Conservation (phyloP, 164 flowering plant species). For the Taxillus chinensis region DNA sequence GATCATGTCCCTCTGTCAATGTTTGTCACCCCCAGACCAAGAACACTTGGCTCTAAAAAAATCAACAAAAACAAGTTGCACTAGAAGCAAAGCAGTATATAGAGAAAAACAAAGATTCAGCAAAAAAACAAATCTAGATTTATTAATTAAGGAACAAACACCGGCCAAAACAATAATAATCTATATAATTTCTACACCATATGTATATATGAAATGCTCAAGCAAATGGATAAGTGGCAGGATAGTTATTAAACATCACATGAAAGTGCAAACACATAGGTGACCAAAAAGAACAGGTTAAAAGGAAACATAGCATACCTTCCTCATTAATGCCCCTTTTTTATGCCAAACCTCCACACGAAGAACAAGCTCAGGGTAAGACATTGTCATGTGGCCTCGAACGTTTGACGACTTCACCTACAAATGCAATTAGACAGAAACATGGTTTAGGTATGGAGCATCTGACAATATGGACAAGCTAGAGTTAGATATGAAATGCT, state of each 20-base stretch:
- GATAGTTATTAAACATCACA: too few relatives aligned
- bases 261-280: neutral
- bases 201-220: too few relatives aligned
- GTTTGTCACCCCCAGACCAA: conserved; percentile 68
- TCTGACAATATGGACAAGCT: too few relatives aligned
- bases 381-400: conserved; percentile 26
- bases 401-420: conserved; percentile 36
- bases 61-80: neutral
- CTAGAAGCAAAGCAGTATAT: neutral
- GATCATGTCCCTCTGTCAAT: conserved; percentile 65
- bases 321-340: too few relatives aligned
- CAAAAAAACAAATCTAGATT: neutral
- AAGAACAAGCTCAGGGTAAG: conserved; percentile 55
- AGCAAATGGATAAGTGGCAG: too few relatives aligned
- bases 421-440: conserved; percentile 3
- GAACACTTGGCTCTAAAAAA: conserved; percentile 63
- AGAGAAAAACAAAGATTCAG: too few relatives aligned
- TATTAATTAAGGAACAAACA: too few relatives aligned
- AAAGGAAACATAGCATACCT: conserved; percentile 27
- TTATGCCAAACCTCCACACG: conserved; percentile 64
- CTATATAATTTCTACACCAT: too few relatives aligned
- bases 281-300: neutral
- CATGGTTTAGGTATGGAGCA: too few relatives aligned
- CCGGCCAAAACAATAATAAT: too few relatives aligned
- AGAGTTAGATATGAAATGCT: too few relatives aligned